These are phyloP conservation scores for Macadamia tetraphylla DNA, from an alignment of 164 flowering plant genomes.

Conservation along the genomic window DNA sequence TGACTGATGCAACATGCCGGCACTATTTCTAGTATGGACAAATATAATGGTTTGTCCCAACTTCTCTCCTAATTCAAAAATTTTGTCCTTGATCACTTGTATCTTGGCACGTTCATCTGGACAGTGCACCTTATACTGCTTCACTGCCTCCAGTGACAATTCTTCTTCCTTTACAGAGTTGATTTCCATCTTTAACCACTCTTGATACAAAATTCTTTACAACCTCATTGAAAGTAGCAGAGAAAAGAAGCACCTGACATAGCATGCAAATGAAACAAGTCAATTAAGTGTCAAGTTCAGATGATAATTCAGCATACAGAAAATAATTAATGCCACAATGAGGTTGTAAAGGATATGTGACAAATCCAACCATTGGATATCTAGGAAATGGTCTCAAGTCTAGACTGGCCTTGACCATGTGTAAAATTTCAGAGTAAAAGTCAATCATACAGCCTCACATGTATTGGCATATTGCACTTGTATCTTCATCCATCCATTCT, in stretches of 20 bases:
- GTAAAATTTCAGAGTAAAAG: too few relatives aligned
- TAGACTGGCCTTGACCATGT: too few relatives aligned
- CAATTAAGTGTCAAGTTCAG: too few relatives aligned
- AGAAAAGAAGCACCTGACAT: slow-evolving; percentile 78
- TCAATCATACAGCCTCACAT: too few relatives aligned
- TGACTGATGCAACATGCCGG: slow-evolving; percentile 45
- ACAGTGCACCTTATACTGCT: slow-evolving; percentile 85
- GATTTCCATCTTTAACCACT: slow-evolving; percentile 62
- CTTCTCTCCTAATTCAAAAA: slow-evolving; percentile 67
- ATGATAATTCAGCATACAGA: too few relatives aligned
- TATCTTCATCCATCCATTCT: too few relatives aligned
- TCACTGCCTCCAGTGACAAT: slow-evolving; percentile 69
- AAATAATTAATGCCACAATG: too few relatives aligned
- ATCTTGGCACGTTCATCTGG: slow-evolving; percentile 73
- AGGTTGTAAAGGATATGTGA: not conserved
- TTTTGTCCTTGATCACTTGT: slow-evolving; percentile 56
- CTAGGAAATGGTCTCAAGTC: too few relatives aligned
- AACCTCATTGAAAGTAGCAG: slow-evolving; percentile 83
- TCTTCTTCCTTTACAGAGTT: slow-evolving; percentile 93
- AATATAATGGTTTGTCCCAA: slow-evolving; percentile 91
- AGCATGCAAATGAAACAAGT: not conserved
- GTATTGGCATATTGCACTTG: too few relatives aligned
- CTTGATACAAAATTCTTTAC: slow-evolving; percentile 73
- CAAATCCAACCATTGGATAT: not conserved
- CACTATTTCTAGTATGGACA: slow-evolving; percentile 60